Evolutionary conservation across 2,329 filamentous ascomycete species (phyloP).

Genomic region (Monosporascus sp.): DNA sequence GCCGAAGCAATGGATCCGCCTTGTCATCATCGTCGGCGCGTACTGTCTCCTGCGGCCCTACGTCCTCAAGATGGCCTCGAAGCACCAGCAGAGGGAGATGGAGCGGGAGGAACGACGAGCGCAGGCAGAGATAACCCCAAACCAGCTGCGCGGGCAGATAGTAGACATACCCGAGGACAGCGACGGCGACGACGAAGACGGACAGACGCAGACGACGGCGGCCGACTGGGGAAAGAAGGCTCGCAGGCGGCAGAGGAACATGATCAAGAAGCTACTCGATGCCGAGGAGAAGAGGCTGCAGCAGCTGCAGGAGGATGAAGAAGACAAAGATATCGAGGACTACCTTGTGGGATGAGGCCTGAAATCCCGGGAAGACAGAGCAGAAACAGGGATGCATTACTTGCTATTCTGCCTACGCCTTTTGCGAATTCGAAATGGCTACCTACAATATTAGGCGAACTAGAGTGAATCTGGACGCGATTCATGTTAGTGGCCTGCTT

Average conservation of each 20-base stretch:
- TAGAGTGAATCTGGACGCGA: too few relatives aligned
- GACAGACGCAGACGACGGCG: slow-evolving; percentile 39
- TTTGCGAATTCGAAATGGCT: too few relatives aligned
- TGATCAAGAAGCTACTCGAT: slow-evolving; percentile 60
- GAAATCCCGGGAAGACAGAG: background rate
- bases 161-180: slow-evolving; percentile 46
- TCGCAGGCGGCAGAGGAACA: slow-evolving; percentile 60
- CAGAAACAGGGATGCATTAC: too few relatives aligned
- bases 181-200: slow-evolving; percentile 45
- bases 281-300: slow-evolving; percentile 54
- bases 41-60: slow-evolving; percentile 73
- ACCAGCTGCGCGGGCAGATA: slow-evolving; percentile 54
- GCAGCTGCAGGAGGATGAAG: slow-evolving; percentile 54
- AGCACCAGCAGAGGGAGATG: slow-evolving; percentile 58
- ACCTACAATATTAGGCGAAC: too few relatives aligned
- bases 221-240: slow-evolving; percentile 67
- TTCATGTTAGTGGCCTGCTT: too few relatives aligned
- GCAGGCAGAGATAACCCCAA: slow-evolving; percentile 55
- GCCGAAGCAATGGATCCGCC: slow-evolving; percentile 55
- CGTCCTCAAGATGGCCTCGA: slow-evolving; percentile 61
- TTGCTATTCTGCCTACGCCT: too few relatives aligned
- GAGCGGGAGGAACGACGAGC: slow-evolving; percentile 46
- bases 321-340: slow-evolving; percentile 72
- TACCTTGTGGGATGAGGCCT: slow-evolving; percentile 41
- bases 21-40: slow-evolving; percentile 65